phyloP scores from a whole-genome alignment of 169 alveolate genomes.

The Plasmodium gallinaceum region DNA sequence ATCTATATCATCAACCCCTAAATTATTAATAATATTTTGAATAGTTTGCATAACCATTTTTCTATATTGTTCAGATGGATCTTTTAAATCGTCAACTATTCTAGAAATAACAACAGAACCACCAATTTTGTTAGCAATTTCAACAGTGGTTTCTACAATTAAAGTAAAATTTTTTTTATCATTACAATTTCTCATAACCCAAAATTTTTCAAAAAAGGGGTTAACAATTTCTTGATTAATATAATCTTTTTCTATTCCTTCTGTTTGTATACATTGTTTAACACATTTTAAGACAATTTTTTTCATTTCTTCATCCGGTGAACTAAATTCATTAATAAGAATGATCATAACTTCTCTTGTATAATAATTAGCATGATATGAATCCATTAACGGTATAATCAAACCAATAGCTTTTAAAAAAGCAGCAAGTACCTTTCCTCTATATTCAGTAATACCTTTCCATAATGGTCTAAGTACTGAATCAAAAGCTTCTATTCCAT shows the following conservation, averaged over 20 bases:
- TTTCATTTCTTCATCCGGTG: conserved; percentile 99
- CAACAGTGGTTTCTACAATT: conserved; percentile 98
- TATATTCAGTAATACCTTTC: conserved; percentile 98
- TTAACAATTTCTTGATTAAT: conserved; percentile 95
- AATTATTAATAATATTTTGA: conserved; percentile 93
- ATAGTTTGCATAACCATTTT: conserved; percentile 98
- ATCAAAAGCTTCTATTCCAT: conserved; percentile 99
- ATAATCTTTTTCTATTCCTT: conserved; percentile 98
- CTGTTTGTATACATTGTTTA: conserved; percentile 98
- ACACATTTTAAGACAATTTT: conserved; percentile 96
- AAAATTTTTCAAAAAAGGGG: conserved; percentile 96
- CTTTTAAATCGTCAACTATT: conserved; percentile 83
- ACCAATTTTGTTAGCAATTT: conserved; percentile 96
- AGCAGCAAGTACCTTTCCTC: conserved; percentile 98
- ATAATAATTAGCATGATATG: conserved; percentile 97
- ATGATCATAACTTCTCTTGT: conserved; percentile 97
- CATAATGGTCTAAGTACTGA: conserved; percentile 97
- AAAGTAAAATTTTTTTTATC: conserved; percentile 96
- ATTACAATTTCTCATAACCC: conserved; percentile 90
- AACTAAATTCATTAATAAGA: conserved; percentile 96
- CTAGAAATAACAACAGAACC: conserved; percentile 74
- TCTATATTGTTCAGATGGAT: conserved; percentile 91
- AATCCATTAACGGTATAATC: conserved; percentile 99
- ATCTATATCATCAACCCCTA: conserved; percentile 97
- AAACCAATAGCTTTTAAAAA: conserved; percentile 97